Evolutionary conservation across 2,329 filamentous ascomycete genomes (phyloP).

Genomic region (Nemania serpens): DNA sequence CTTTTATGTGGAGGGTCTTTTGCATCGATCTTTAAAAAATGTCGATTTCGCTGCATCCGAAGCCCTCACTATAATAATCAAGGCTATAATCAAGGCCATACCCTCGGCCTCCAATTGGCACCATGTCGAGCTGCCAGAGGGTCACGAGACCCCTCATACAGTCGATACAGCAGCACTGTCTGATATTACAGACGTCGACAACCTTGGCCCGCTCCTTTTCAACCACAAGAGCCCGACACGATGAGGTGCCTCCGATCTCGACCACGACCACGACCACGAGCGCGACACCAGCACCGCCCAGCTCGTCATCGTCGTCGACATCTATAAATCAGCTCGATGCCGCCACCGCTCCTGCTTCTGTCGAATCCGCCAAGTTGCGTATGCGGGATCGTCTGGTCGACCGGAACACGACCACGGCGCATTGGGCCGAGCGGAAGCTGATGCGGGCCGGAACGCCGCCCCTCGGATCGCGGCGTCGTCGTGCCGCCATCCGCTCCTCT

Average conservation of each 20-base stretch:
- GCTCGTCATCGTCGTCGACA: constrained; percentile 21
- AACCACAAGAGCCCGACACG: constrained; percentile 42
- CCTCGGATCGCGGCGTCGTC: constrained; percentile 82
- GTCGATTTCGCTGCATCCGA: neutral
- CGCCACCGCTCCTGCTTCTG: constrained; percentile 10
- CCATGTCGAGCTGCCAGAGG: constrained; percentile 65
- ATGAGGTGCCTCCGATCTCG: constrained; percentile 38
- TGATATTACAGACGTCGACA: constrained; percentile 36
- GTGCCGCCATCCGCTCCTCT: constrained; percentile 69
- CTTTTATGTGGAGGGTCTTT: constrained; percentile 8
- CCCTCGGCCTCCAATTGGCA: constrained; percentile 26
- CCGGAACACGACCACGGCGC: constrained; percentile 69
- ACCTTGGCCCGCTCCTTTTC: constrained; percentile 44
- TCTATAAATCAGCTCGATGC: constrained; percentile 23
- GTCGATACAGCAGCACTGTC: constrained; percentile 52
- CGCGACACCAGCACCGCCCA: constrained; percentile 34
- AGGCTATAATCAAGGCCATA: too few relatives aligned
- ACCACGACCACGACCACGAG: constrained; percentile 25
- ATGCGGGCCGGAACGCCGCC: constrained; percentile 71
- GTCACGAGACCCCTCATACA: constrained; percentile 60
- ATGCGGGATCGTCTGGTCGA: constrained; percentile 57
- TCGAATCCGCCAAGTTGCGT: constrained; percentile 20
- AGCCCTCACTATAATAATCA: too few relatives aligned
- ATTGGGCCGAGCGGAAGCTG: constrained; percentile 68
- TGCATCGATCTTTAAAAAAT: neutral